These are phyloP conservation scores for Salix arbutifolia DNA, from an alignment of 345 rosid genomes.

Conservation along the genomic window DNA sequence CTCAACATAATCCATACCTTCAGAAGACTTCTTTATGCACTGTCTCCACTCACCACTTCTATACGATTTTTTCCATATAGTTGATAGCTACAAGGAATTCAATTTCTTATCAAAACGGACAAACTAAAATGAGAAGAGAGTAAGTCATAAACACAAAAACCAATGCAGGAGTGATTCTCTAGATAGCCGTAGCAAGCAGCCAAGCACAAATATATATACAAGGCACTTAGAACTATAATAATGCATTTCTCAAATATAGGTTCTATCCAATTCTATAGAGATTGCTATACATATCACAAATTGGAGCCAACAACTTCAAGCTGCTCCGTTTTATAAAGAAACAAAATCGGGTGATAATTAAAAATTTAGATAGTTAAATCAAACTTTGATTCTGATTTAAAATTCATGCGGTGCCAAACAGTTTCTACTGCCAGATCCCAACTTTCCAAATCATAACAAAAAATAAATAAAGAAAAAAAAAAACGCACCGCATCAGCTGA, in stretches of 20 bases:
- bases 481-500: slow-evolving; percentile 79
- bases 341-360: background rate
- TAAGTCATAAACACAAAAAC: background rate
- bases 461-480: background rate
- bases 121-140: background rate
- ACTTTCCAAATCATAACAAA: slow-evolving; percentile 6
- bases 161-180: background rate
- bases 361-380: background rate
- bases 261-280: background rate
- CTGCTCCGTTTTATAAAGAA: background rate
- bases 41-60: slow-evolving; percentile 82
- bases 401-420: background rate
- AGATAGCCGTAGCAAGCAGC: background rate
- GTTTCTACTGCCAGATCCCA: slow-evolving; percentile 11
- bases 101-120: slow-evolving; percentile 2
- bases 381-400: background rate
- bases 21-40: slow-evolving; percentile 57
- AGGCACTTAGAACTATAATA: background rate
- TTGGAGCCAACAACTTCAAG: background rate
- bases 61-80: slow-evolving; percentile 83
- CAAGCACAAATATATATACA: background rate
- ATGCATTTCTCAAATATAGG: background rate
- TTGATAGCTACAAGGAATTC: slow-evolving; percentile 52
- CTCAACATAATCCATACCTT: slow-evolving; percentile 44
- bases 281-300: background rate